phyloP scores from a whole-genome alignment of 2,329 filamentous ascomycete genomes.

The Dendryphion nanum region DNA sequence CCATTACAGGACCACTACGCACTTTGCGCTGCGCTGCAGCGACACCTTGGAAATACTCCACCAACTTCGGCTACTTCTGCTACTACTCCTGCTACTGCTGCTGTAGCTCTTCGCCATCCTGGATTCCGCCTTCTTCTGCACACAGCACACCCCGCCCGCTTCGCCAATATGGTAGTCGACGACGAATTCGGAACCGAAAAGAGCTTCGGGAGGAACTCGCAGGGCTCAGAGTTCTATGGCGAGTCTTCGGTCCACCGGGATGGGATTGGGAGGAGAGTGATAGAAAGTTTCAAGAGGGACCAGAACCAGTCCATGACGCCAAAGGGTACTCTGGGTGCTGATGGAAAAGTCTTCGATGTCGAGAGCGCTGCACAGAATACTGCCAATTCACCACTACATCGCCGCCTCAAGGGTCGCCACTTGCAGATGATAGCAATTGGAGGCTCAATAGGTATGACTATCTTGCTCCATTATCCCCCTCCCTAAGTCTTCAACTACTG shows the following conservation, averaged over 20 bases:
- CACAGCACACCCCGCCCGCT: too few relatives aligned
- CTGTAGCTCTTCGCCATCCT: too few relatives aligned
- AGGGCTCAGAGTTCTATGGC: slow-evolving; percentile 39
- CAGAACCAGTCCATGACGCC: slow-evolving; percentile 47
- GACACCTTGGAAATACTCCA: too few relatives aligned
- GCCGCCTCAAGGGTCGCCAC: slow-evolving; percentile 59
- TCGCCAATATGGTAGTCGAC: slow-evolving; percentile 13
- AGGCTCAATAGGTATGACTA: slow-evolving; percentile 65
- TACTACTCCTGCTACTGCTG: too few relatives aligned
- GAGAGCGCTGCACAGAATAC: slow-evolving; percentile 63
- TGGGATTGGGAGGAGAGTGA: slow-evolving; percentile 41
- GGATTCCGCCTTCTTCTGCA: too few relatives aligned
- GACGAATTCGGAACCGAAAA: slow-evolving; percentile 37
- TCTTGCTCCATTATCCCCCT: slow-evolving; percentile 14
- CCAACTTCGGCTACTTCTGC: too few relatives aligned
- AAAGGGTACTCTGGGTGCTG: slow-evolving; percentile 47
- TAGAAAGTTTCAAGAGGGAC: slow-evolving; percentile 41
- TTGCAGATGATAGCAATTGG: slow-evolving; percentile 98
- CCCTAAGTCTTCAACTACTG: too few relatives aligned
- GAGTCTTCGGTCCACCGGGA: slow-evolving; percentile 34
- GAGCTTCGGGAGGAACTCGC: slow-evolving; percentile 37
- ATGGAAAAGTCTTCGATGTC: slow-evolving; percentile 60
- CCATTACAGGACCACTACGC: too few relatives aligned
- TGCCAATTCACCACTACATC: slow-evolving; percentile 70
- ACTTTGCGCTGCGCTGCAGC: too few relatives aligned